Base-by-base conservation (phyloP, 2,329 filamentous ascomycete genomes). In the Fonsecaea pugnacius region DNA sequence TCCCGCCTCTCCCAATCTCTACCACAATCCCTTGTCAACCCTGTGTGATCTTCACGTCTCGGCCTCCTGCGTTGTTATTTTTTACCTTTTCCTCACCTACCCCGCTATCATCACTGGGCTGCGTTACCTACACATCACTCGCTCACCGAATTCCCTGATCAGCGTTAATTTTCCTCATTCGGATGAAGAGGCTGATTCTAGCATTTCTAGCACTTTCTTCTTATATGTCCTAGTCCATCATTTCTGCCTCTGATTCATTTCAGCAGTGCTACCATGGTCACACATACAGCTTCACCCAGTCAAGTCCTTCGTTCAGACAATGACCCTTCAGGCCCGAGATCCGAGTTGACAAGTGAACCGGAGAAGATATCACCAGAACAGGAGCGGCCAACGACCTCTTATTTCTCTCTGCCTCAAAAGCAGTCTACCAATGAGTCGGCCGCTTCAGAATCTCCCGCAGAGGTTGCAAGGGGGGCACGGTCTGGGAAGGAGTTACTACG, bases 401-500 rank as follows among this genome's bases (percentile, higher is more conserved):
- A 54, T 62, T 70, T 52, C 30, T 63, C 56, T 61, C 59, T 67
- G 59, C 65, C 69, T 51, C 60, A 63, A 58, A 58, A 30, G 66
- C 65, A 61, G 63, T 65, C 50, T 68, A 70, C 46, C 70, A 73
- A 56, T 21, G 27, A 57, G 16, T 40, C 61, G 2, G 50, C 57
- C 18, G 46, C 58, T 30, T 46, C 54, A 21, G 57, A 59, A 12
- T 67, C 79, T 77, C 27, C 76, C 78, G 2, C 77, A 4, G 76
- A 82, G 58, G 76, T 76, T 27, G 78, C 77, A 14, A 78, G 76
- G 53, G 80, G 79, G 63, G 79, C 79, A 40, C 76, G 75, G 50
- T 79, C 79, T 2, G 79, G 79, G 14, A 79, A 80, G 61, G 83
- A 86, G 38, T 72, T 86, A 40, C 73, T 86, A 51, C 79, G 81